Evolutionary conservation across 202 grass and related monocot species (phyloP).

Genomic region (Zoysia matrella): DNA sequence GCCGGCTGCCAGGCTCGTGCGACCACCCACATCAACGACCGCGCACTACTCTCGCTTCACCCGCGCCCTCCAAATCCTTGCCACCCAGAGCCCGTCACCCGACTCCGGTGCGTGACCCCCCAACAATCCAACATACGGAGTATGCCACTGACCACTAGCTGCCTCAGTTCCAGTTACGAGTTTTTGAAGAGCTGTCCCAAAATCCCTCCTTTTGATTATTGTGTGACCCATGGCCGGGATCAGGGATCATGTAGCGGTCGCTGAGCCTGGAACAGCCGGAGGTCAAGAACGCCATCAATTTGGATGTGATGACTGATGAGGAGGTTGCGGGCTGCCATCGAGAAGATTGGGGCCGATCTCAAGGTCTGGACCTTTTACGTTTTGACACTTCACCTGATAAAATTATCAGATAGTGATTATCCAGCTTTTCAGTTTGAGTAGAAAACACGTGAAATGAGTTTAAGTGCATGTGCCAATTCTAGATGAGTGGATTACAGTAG

Average conservation of each 20-base stretch:
- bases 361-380: slow-evolving; percentile 57
- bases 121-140: too few relatives aligned
- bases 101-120: slow-evolving; percentile 54
- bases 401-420: not conserved
- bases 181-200: not conserved
- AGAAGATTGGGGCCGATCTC: slow-evolving; percentile 66
- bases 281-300: slow-evolving; percentile 86
- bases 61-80: slow-evolving; percentile 57
- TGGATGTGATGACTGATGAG: slow-evolving; percentile 54
- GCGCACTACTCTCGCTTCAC: slow-evolving; percentile 24
- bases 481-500: not conserved
- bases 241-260: slow-evolving; percentile 64
- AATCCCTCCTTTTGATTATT: slow-evolving; percentile 15
- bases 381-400: not conserved
- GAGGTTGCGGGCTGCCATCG: slow-evolving; percentile 43
- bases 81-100: slow-evolving; percentile 48
- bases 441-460: not conserved
- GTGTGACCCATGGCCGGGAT: not conserved
- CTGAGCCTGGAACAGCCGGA: slow-evolving; percentile 67
- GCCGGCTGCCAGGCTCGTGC: slow-evolving; percentile 6
- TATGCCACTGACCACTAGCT: too few relatives aligned
- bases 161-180: not conserved
- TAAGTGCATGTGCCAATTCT: slow-evolving; percentile 21
- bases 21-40: not conserved
- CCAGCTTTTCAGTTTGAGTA: slow-evolving; percentile 7